Conservation (phyloP, 192 early-diverging fungal species). For the Coemansia reversa region DNA sequence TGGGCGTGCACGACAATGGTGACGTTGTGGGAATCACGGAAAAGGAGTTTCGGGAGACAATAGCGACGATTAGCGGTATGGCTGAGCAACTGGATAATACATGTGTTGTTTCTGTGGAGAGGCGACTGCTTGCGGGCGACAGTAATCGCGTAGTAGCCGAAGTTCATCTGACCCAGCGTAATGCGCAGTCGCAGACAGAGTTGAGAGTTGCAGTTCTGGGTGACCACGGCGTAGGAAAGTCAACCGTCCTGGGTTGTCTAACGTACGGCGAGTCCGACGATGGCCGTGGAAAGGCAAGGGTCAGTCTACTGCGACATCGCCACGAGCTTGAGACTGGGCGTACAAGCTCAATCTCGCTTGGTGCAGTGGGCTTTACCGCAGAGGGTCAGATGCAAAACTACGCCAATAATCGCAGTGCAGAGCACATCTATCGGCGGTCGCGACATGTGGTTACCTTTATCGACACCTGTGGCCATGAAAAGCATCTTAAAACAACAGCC, state of each 20-base stretch:
- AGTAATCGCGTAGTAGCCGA: conserved; percentile 68
- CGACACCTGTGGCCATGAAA: conserved; percentile 87
- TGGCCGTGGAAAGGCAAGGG: conserved; percentile 77
- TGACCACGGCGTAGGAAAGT: conserved; percentile 77
- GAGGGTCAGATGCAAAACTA: conserved; percentile 75
- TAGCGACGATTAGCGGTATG: conserved; percentile 31
- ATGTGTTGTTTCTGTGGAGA: conserved; percentile 39
- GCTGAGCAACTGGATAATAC: conserved; percentile 34
- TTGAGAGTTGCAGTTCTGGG: conserved; percentile 83
- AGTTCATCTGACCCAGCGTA: conserved; percentile 65
- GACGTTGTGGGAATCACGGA: conserved; percentile 68
- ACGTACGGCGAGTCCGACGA: conserved; percentile 83
- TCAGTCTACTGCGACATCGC: conserved; percentile 84
- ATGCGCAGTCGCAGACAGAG: conserved; percentile 69
- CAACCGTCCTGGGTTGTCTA: conserved; percentile 80
- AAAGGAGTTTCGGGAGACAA: conserved; percentile 32
- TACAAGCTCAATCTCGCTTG: conserved; percentile 85
- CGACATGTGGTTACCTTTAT: conserved; percentile 81
- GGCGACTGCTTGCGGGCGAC: conserved; percentile 16
- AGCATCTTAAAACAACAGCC: conserved; percentile 88
- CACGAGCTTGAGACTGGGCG: conserved; percentile 91
- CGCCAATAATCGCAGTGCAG: conserved; percentile 68
- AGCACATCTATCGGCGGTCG: conserved; percentile 74
- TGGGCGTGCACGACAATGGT: conserved; percentile 87
- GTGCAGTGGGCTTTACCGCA: conserved; percentile 80